phyloP scores from a whole-genome alignment of 2,329 filamentous ascomycete species.

The Talaromyces verruculosus region DNA sequence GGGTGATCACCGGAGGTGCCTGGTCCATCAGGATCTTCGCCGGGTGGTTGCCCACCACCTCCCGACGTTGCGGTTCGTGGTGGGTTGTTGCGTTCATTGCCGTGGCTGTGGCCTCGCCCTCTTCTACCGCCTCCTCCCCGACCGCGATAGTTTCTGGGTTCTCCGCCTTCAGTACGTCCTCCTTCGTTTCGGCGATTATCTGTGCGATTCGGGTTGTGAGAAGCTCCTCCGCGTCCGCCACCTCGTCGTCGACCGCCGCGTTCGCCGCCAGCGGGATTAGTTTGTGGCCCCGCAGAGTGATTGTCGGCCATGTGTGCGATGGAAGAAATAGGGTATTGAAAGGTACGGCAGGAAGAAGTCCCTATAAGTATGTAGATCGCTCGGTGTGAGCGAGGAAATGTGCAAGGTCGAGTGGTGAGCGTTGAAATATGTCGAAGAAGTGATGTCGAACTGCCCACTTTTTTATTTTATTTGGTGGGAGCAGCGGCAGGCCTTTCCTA shows the following conservation, averaged over 20 bases:
- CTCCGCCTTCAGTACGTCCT: constrained; percentile 35
- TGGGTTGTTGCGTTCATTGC: constrained; percentile 26
- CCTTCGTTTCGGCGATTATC: constrained; percentile 30
- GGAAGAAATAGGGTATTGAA: constrained; percentile 1
- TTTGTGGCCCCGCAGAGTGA: constrained; percentile 28
- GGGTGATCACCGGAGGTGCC: constrained; percentile 49
- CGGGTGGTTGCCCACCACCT: constrained; percentile 35
- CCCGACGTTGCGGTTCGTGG: constrained; percentile 23
- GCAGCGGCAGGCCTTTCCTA: not conserved
- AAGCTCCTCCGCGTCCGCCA: constrained; percentile 31
- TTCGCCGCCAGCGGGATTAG: constrained; percentile 45
- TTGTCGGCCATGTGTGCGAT: constrained; percentile 22
- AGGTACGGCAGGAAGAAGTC: not conserved
- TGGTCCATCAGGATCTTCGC: constrained; percentile 35
- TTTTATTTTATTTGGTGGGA: not conserved
- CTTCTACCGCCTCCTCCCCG: constrained; percentile 36
- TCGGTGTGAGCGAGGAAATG: too few species aligned
- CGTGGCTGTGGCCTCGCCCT: constrained; percentile 36
- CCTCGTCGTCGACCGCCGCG: constrained; percentile 41
- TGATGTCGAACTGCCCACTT: not conserved
- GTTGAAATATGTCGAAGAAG: not conserved
- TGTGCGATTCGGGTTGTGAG: constrained; percentile 29
- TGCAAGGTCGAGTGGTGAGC: too few species aligned
- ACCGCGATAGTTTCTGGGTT: constrained; percentile 36
- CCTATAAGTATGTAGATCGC: not conserved